Percentiles rank a stretch among this genome's conserved stretches.
Evolutionary conservation across 2,329 filamentous ascomycete species (phyloP).

Genomic region (Stenocarpella maydis): DNA sequence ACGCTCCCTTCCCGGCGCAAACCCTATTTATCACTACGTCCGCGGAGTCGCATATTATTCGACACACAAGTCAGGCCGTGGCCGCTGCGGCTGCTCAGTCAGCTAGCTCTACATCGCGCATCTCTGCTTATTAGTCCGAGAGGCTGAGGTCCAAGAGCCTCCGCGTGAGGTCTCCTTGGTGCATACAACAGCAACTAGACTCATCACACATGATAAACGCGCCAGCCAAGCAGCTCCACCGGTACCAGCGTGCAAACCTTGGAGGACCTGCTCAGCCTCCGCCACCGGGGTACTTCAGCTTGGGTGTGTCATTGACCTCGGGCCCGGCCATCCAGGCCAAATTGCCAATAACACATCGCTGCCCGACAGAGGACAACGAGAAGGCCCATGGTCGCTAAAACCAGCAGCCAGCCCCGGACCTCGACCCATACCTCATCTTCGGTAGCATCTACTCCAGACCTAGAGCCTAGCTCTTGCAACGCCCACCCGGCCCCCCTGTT

Average conservation of each 20-base stretch:
- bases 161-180: neutral
- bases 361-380: constrained; percentile 18
- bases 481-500: neutral
- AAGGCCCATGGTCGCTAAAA: constrained; percentile 12
- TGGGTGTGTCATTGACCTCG: constrained; percentile 6
- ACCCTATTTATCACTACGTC: constrained; percentile 1
- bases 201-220: neutral
- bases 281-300: neutral
- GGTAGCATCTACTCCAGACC: constrained; percentile 15
- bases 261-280: constrained; percentile 11
- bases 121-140: neutral
- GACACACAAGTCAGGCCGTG: neutral
- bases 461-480: constrained; percentile 8
- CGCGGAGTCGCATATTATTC: constrained; percentile 6
- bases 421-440: constrained; percentile 15
- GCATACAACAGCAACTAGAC: neutral
- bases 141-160: neutral
- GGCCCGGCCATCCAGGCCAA: constrained; percentile 9
- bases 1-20: constrained; percentile 8
- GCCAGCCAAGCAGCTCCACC: constrained; percentile 21
- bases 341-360: constrained; percentile 19
- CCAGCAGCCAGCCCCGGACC: neutral
- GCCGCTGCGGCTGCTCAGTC: neutral
- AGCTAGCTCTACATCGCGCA: neutral
- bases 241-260: constrained; percentile 14